phyloP scores from a whole-genome alignment of 495 filamentous ascomycete species.

The Chlorociboria aeruginascens region DNA sequence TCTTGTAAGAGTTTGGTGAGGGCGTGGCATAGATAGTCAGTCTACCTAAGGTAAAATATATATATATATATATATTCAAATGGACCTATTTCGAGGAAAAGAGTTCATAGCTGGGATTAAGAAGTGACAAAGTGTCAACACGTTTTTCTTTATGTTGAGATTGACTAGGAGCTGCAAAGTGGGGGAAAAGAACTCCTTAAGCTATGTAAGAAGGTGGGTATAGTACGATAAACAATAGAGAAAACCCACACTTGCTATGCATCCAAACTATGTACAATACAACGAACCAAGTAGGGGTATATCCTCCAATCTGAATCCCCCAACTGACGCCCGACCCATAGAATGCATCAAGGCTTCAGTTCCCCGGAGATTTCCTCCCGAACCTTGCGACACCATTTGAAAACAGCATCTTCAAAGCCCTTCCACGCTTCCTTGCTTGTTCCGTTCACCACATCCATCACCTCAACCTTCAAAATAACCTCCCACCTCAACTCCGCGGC shows the following conservation, averaged over 20 bases:
- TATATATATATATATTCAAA: too few relatives aligned
- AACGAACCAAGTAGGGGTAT: background rate
- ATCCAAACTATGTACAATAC: slow-evolving; percentile 3
- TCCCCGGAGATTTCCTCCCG: slow-evolving; percentile 57
- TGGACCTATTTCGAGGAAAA: too few relatives aligned
- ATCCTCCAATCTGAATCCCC: background rate
- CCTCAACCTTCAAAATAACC: slow-evolving; percentile 70
- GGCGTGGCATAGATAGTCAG: too few relatives aligned
- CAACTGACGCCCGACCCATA: background rate
- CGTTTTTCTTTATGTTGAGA: too few relatives aligned
- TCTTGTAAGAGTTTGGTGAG: too few relatives aligned
- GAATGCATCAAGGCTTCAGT: slow-evolving; percentile 14
- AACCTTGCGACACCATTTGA: slow-evolving; percentile 66
- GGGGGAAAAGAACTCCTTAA: too few relatives aligned
- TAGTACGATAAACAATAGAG: background rate
- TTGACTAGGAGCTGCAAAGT: too few relatives aligned
- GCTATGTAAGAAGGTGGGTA: background rate
- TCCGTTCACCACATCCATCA: slow-evolving; percentile 70
- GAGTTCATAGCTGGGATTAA: too few relatives aligned
- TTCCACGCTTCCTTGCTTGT: slow-evolving; percentile 55
- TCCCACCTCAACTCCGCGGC: slow-evolving; percentile 94
- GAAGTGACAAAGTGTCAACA: too few relatives aligned
- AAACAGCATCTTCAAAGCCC: slow-evolving; percentile 67
- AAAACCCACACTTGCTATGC: background rate
- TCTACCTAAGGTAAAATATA: too few relatives aligned